These are phyloP conservation scores for Lignosus rhinocerotis DNA, from an alignment of 1,284 basidiomycete genomes.

Conservation along the genomic window DNA sequence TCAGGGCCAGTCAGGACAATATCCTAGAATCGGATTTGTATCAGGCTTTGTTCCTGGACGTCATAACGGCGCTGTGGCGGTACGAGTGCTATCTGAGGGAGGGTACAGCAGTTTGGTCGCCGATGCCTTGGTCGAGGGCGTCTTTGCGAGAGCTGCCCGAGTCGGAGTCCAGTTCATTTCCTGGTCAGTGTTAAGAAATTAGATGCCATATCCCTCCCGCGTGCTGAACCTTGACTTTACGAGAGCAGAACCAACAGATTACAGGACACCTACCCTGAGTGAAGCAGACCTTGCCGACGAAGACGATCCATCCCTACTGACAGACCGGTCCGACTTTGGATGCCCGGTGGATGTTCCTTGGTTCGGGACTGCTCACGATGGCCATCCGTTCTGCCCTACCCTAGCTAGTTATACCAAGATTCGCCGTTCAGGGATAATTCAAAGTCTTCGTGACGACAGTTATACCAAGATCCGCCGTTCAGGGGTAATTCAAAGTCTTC, in stretches of 20 bases:
- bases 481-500: neutral
- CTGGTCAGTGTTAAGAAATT: neutral
- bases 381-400: slow-evolving; percentile 6
- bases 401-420: slow-evolving; percentile 5
- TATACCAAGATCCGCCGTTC: no score
- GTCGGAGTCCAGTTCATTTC: neutral
- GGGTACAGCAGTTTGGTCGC: neutral
- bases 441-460: slow-evolving; percentile 7
- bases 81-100: neutral
- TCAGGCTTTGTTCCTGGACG: slow-evolving; percentile 7
- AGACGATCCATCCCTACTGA: neutral
- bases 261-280: neutral
- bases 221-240: neutral
- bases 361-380: slow-evolving; percentile 4
- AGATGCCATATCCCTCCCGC: neutral
- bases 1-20: neutral
- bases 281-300: neutral
- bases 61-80: neutral
- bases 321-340: neutral
- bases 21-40: neutral
- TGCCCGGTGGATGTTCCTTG: slow-evolving; percentile 10
- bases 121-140: slow-evolving; percentile 8
- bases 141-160: neutral
- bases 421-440: neutral
- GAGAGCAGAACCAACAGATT: neutral